These are phyloP conservation scores for Penicillium vulpinum DNA, from an alignment of 2,329 filamentous ascomycete species.

Conservation along the genomic window DNA sequence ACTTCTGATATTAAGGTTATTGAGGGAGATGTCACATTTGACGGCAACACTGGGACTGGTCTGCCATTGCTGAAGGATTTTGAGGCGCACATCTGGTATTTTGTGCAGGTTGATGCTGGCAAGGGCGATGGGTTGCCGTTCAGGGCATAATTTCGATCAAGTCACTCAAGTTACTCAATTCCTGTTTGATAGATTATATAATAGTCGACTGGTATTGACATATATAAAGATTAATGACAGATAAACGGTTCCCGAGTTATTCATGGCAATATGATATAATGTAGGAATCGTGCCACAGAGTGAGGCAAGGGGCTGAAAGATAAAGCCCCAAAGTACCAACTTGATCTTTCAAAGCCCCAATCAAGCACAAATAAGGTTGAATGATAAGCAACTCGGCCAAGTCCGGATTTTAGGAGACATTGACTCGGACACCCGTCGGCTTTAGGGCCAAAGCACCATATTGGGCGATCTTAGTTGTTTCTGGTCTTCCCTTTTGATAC, in stretches of 20 bases:
- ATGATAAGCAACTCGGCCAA: conserved; percentile 1
- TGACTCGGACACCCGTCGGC: not conserved
- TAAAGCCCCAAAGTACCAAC: not conserved
- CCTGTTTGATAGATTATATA: not conserved
- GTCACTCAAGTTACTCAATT: not conserved
- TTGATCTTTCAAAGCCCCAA: not conserved
- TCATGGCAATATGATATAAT: too few relatives aligned
- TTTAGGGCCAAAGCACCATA: not conserved
- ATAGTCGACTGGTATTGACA: not conserved
- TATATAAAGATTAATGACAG: not conserved
- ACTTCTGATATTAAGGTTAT: conserved; percentile 24
- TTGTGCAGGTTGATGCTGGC: conserved; percentile 24
- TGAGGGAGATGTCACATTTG: conserved; percentile 22
- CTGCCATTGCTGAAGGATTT: conserved; percentile 15
- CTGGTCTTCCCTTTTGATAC: not conserved
- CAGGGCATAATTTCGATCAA: not conserved
- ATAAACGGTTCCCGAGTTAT: not conserved
- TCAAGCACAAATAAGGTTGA: not conserved
- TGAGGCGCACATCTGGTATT: conserved; percentile 30
- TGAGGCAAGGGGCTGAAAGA: not conserved
- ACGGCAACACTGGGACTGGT: conserved; percentile 30
- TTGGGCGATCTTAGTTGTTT: conserved; percentile 2
- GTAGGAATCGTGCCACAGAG: too few relatives aligned
- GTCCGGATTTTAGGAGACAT: not conserved
- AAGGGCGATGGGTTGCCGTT: conserved; percentile 16